Evolutionary conservation across 2,329 filamentous ascomycete species (phyloP), one percentile per base, ranked within the genome.

Genomic region (Trichoderma asperellum): DNA sequence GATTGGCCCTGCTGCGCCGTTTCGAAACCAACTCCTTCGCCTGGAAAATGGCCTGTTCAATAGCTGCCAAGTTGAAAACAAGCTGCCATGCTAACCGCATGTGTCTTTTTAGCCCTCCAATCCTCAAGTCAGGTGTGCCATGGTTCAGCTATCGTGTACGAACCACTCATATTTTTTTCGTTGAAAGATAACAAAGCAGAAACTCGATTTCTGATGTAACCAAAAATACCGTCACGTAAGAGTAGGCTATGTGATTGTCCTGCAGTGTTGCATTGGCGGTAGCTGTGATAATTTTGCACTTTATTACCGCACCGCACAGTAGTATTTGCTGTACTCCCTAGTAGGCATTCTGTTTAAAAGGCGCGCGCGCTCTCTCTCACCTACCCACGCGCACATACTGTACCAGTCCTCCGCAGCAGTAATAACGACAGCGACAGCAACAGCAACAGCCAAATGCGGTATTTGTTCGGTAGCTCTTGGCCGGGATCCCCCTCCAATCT

Each of bases 1-100:
- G 61, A 64, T 64, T 64, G 61, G 61, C 29, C 27, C 32, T 55
- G 32, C 37, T 40, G 21, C 47, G 47, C 47, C 47, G 4, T 5
- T 43, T 5, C 24, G 11, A 49, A 49, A 49, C 47, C 47, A 49
- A 24, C 47, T 49, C 47, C 47, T 49, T 21, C n/a, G 21, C n/a
- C 47, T 49, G 47, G n/a, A 49, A 24, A 21, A 43, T 49, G 47
- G 47, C 4, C 47, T 24, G 47, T 49, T 49, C 47, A 12, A 49
- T n/a, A 21, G 43, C 18, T 49, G 43, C 43, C 43, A 49, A 49
- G 47, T 21, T 24, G n/a, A 24, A 43, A 49, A 12, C n/a, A 8
- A 49, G 47, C 21, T 24, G 47, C 47, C n/a, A 49, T 49, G 47
- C 47, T 49, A 49, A 49, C 47, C 21, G 21, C 47, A 24, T 49